Conservation (phyloP, 768 basidiomycete species). For the Lactifluus subvellereus region DNA sequence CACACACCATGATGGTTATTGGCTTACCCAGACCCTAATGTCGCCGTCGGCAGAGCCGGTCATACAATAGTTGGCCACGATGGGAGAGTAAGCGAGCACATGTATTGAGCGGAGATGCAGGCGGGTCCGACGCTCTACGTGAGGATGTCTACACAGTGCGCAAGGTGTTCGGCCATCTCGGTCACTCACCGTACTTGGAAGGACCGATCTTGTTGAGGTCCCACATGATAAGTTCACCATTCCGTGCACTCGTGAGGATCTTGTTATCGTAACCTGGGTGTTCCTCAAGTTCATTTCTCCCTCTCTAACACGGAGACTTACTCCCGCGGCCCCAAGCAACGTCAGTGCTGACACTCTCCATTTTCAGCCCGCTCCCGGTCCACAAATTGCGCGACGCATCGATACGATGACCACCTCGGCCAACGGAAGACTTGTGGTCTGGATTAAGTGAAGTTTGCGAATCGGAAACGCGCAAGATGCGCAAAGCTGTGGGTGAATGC, state of each 20-base stretch:
- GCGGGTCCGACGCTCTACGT: slow-evolving; percentile 55
- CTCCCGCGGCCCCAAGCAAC: slow-evolving; percentile 74
- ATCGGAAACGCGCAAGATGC: slow-evolving; percentile 47
- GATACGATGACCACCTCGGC: slow-evolving; percentile 59
- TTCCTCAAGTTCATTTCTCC: neutral
- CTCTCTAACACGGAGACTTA: slow-evolving; percentile 32
- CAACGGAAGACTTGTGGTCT: slow-evolving; percentile 47
- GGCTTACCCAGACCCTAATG: slow-evolving; percentile 69
- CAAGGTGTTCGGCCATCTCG: neutral
- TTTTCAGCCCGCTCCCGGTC: slow-evolving; percentile 72
- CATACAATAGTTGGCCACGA: slow-evolving; percentile 65
- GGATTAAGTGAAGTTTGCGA: slow-evolving; percentile 35
- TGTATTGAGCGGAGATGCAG: slow-evolving; percentile 72
- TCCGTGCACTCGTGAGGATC: slow-evolving; percentile 72
- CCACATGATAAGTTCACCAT: slow-evolving; percentile 83
- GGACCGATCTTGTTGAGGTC: slow-evolving; percentile 61
- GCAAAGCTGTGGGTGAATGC: slow-evolving; percentile 25
- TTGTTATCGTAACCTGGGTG: slow-evolving; percentile 61
- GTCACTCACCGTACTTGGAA: slow-evolving; percentile 58
- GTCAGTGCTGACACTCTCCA: slow-evolving; percentile 72
- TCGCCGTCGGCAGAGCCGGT: slow-evolving; percentile 80
- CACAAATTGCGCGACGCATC: slow-evolving; percentile 72
- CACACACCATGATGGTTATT: neutral
- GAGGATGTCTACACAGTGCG: neutral
- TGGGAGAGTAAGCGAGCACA: slow-evolving; percentile 58